Base-by-base conservation (phyloP, 2,329 filamentous ascomycete genomes). In the Trichoderma hamatum region DNA sequence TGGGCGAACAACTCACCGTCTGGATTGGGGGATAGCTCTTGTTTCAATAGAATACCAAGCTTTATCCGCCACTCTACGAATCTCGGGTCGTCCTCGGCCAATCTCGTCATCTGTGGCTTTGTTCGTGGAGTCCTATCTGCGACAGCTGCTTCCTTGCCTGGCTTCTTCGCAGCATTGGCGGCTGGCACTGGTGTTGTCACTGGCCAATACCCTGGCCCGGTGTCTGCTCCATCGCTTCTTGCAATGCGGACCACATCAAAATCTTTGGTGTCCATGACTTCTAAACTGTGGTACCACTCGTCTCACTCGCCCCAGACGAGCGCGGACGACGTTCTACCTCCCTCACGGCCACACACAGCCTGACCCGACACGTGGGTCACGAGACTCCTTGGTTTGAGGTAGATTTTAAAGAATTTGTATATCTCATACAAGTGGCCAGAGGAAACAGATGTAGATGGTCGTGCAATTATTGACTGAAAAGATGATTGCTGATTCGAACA, bases 11-110 rank as follows among this genome's bases (percentile, higher is more conserved):
- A 67, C 76, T 74, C 75, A 80, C 80, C 81, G 26, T 82, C 79
- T 7, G 80, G 80, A 21, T 74, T 77, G 3, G 80, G 81, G 11
- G 80, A 77, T 5, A 84, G 75, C 66, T 84, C 82, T 70, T 83
- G 82, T 72, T 83, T 84, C 43, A 84, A 72, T 16, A 84, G 74
- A 21, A 83, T 82, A 1, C 82, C 82, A 43, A 83, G 71, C 74
- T 84, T 84, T 62, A 84, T 77, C 58, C 78, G 78, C 82, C 81
- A 84, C 61, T 84, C 82, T 24, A 80, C 74, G 64, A 82, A 82
- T 21, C 82, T 77, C 11, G 81, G 80, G 55, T 84, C 82, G 32
- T 82, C 79, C 55, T 82, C 80, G 3, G 78, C 71, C n/a, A 84
- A 70, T 10, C 82, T 78, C 14, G 78, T 72, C 82, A 83, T 83